Evolutionary conservation across 2,329 filamentous ascomycete species (phyloP).

Genomic region (Monilinia fructigena): DNA sequence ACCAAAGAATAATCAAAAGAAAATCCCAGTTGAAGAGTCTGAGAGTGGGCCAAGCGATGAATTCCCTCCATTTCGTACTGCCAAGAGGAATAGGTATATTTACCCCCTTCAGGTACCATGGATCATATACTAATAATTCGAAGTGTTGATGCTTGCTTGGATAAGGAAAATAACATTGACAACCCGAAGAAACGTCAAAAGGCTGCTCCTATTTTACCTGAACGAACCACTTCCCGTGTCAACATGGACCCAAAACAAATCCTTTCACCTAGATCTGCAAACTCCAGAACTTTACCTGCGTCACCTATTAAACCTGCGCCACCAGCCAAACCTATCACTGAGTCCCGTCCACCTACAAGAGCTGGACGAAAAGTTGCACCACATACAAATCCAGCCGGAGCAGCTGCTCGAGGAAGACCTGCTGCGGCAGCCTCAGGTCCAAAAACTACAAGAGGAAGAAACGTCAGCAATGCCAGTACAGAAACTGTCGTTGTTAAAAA

Average conservation of each 20-base stretch:
- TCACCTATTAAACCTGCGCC: constrained; percentile 42
- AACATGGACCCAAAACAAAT: constrained; percentile 56
- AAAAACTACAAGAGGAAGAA: constrained; percentile 54
- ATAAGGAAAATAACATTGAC: constrained; percentile 74
- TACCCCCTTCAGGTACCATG: constrained; percentile 1
- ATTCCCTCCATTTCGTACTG: constrained; percentile 39
- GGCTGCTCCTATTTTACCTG: constrained; percentile 40
- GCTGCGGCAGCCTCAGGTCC: constrained; percentile 42
- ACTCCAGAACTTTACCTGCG: constrained; percentile 55
- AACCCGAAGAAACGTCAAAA: constrained; percentile 66
- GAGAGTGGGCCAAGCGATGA: constrained; percentile 27
- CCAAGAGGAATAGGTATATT: constrained; percentile 54
- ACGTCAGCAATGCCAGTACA: constrained; percentile 54
- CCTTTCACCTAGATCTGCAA: constrained; percentile 79
- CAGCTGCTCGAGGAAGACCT: constrained; percentile 32
- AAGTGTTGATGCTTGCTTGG: constrained; percentile 62
- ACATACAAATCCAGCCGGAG: constrained; percentile 24
- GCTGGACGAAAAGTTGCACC: constrained; percentile 43
- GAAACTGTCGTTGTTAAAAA: constrained; percentile 53
- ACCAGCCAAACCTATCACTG: constrained; percentile 57
- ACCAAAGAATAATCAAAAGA: constrained; percentile 31
- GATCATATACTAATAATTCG: background rate
- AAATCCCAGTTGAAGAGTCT: constrained; percentile 33
- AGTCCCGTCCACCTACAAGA: constrained; percentile 53
- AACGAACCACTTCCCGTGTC: constrained; percentile 44